Conservation (phyloP, 306 rosid genomes). For the Vicia sativa region DNA sequence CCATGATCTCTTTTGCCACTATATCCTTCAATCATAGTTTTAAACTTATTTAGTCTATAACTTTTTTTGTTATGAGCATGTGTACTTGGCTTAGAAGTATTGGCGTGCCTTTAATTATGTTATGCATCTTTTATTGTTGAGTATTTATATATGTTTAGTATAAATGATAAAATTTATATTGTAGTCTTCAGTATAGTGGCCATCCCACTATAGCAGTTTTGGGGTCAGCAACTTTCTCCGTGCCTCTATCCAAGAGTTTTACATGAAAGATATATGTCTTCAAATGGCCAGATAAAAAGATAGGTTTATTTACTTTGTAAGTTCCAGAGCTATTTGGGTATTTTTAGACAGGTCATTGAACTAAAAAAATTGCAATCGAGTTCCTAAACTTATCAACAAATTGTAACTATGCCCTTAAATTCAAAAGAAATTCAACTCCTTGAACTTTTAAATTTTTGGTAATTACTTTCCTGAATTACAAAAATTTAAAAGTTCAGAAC, state of each 20-base stretch:
- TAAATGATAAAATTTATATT: too few species aligned
- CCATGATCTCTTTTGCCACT: background rate
- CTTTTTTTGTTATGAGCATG: background rate
- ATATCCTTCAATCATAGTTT: background rate
- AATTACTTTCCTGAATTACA: background rate
- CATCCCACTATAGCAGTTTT: background rate
- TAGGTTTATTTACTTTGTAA: background rate
- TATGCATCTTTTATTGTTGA: background rate
- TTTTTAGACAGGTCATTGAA: background rate
- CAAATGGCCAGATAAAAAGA: conserved; percentile 1
- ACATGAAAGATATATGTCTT: background rate
- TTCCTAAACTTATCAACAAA: background rate
- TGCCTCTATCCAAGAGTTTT: conserved; percentile 1
- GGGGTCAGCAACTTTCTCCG: background rate
- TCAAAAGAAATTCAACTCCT: background rate
- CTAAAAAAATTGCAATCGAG: background rate
- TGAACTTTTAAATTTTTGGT: background rate
- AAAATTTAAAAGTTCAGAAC: background rate
- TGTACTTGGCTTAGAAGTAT: background rate
- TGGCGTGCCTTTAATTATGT: too few species aligned
- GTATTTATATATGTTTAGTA: background rate
- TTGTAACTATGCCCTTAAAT: background rate
- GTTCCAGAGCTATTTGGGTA: background rate
- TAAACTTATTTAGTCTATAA: background rate
- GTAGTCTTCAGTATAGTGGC: conserved; percentile 1